phyloP scores from a whole-genome alignment of 352 stramenopile genomes.

The Aphanomyces invadans region DNA sequence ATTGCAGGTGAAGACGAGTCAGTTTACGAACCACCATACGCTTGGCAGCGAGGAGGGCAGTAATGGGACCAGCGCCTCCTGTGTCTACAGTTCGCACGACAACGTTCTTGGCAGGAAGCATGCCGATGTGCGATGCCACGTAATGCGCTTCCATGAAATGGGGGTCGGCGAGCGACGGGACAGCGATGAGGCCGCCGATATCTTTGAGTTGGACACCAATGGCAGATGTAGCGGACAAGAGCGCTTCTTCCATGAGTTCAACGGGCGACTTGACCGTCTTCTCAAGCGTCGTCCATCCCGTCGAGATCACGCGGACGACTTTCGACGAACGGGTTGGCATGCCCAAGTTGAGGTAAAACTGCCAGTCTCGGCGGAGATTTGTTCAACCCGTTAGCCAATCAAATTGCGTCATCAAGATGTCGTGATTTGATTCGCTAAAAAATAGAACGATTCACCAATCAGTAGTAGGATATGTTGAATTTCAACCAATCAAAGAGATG shows the following conservation, averaged over 20 bases:
- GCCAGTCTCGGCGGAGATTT: too few relatives aligned
- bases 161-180: slow-evolving; percentile 30
- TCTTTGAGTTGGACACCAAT: slow-evolving; percentile 25
- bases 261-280: slow-evolving; percentile 19
- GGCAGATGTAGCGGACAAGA: slow-evolving; percentile 1
- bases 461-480: too few relatives aligned
- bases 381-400: too few relatives aligned
- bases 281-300: slow-evolving; percentile 19
- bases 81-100: slow-evolving; percentile 33
- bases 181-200: slow-evolving; percentile 34
- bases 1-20: too few relatives aligned
- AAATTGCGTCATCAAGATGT: too few relatives aligned
- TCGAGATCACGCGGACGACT: slow-evolving; percentile 20
- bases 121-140: slow-evolving; percentile 31
- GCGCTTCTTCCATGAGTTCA: slow-evolving; percentile 23
- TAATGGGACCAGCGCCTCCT: slow-evolving; percentile 36
- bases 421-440: too few relatives aligned
- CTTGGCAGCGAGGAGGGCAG: slow-evolving; percentile 32
- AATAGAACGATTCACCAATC: too few relatives aligned
- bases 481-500: too few relatives aligned
- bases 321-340: slow-evolving; percentile 23
- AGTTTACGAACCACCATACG: slow-evolving; percentile 31
- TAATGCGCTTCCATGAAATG: slow-evolving; percentile 45
- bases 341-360: too few relatives aligned
- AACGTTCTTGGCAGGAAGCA: slow-evolving; percentile 28